These are phyloP conservation scores for Pugionium dolabratum DNA, from an alignment of 345 rosid species.

Conservation along the genomic window DNA sequence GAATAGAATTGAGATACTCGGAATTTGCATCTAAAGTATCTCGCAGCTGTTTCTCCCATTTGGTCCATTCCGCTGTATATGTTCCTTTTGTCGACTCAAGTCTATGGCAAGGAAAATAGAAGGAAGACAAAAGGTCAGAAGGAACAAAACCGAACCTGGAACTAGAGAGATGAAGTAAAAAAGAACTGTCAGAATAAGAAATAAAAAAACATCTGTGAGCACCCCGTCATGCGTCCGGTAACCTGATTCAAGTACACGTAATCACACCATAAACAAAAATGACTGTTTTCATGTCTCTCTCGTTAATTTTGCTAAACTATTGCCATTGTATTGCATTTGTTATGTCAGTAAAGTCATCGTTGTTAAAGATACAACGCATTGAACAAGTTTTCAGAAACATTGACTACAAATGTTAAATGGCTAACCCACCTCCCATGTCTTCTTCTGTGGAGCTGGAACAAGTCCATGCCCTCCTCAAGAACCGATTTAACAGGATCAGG, in stretches of 20 bases:
- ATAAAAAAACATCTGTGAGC: background rate
- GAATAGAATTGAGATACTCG: conserved; percentile 68
- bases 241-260: conserved; percentile 15
- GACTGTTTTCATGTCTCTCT: background rate
- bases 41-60: conserved; percentile 83
- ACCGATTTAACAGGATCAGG: conserved; percentile 66
- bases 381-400: background rate
- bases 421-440: conserved; percentile 76
- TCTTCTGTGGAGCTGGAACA: conserved; percentile 68
- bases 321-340: background rate
- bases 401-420: background rate
- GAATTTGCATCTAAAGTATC: conserved; percentile 50
- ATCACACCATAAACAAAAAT: background rate
- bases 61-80: conserved; percentile 70
- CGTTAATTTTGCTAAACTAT: conserved; percentile 1
- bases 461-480: conserved; percentile 80
- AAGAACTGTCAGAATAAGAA: background rate
- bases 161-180: background rate
- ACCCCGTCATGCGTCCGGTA: conserved; percentile 13
- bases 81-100: conserved; percentile 78
- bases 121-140: conserved; percentile 23
- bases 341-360: background rate
- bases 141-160: conserved; percentile 7
- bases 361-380: background rate
- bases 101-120: conserved; percentile 42